Evolutionary conservation across 139 green algal species (phyloP).

Genomic region (Dunaliella primolecta): DNA sequence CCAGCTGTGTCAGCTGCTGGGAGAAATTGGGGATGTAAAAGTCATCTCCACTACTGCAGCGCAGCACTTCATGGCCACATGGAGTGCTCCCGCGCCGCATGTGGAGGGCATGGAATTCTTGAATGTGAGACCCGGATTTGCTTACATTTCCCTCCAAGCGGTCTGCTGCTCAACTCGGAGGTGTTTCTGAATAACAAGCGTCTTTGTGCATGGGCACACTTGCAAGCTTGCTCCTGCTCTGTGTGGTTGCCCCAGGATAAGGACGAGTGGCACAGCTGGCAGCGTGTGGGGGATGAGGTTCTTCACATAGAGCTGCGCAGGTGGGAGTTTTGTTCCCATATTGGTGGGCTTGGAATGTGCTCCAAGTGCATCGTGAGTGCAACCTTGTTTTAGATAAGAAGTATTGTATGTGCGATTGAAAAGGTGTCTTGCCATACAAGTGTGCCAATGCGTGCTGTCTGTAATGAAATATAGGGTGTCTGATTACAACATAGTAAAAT

Average conservation of each 20-base stretch:
- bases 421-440: too few species aligned
- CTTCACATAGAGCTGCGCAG: slow-evolving; percentile 91
- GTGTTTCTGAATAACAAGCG: neutral
- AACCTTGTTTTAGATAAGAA: too few species aligned
- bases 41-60: slow-evolving; percentile 17
- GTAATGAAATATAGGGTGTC: too few species aligned
- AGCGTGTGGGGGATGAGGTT: slow-evolving; percentile 71
- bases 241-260: slow-evolving; percentile 13
- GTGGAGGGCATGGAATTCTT: neutral
- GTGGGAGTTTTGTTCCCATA: too few species aligned
- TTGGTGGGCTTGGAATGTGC: too few species aligned
- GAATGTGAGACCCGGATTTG: too few species aligned
- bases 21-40: slow-evolving; percentile 9
- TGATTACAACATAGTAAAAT: too few species aligned
- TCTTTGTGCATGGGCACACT: neutral
- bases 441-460: too few species aligned
- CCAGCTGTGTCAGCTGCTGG: slow-evolving; percentile 3
- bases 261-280: slow-evolving; percentile 26
- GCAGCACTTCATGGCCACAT: slow-evolving; percentile 3
- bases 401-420: too few species aligned
- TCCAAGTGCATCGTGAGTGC: too few species aligned
- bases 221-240: neutral
- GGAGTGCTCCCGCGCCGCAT: neutral
- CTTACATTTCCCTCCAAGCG: too few species aligned
- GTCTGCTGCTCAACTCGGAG: neutral